Conservation (phyloP, 805 yeast genomes). For the Spathaspora hagerdaliae region DNA sequence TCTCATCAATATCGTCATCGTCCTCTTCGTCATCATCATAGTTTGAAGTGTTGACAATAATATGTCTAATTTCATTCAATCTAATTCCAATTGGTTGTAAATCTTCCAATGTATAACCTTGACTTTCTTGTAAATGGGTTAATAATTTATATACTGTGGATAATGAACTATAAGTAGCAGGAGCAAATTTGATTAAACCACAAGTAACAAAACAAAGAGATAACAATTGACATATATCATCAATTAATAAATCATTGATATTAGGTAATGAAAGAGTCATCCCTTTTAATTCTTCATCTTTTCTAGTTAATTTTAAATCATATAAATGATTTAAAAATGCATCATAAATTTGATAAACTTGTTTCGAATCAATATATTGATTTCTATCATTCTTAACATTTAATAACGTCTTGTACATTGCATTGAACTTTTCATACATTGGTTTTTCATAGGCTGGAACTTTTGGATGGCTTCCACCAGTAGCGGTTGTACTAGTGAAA, state of each 20-base stretch:
- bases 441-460: conserved; percentile 37
- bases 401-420: conserved; percentile 24
- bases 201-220: conserved; percentile 88
- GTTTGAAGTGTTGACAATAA: conserved; percentile 43
- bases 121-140: conserved; percentile 76
- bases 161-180: conserved; percentile 89
- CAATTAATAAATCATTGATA: conserved; percentile 68
- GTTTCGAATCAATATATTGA: conserved; percentile 63
- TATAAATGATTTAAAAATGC: conserved; percentile 52
- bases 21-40: conserved; percentile 15
- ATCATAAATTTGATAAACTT: conserved; percentile 58
- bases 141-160: conserved; percentile 81
- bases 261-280: conserved; percentile 38
- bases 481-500: not conserved
- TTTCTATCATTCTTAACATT: conserved; percentile 57
- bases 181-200: conserved; percentile 85
- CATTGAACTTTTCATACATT: conserved; percentile 23
- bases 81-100: conserved; percentile 72
- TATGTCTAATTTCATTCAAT: conserved; percentile 62
- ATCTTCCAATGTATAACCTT: conserved; percentile 81
- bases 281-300: conserved; percentile 40
- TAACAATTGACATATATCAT: conserved; percentile 85
- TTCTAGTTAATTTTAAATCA: conserved; percentile 51
- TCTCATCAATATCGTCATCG: conserved; percentile 12
- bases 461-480: not conserved